Conservation (phyloP, 2,329 filamentous ascomycete genomes). For the Ophiocordyceps camponoti-saundersi region DNA sequence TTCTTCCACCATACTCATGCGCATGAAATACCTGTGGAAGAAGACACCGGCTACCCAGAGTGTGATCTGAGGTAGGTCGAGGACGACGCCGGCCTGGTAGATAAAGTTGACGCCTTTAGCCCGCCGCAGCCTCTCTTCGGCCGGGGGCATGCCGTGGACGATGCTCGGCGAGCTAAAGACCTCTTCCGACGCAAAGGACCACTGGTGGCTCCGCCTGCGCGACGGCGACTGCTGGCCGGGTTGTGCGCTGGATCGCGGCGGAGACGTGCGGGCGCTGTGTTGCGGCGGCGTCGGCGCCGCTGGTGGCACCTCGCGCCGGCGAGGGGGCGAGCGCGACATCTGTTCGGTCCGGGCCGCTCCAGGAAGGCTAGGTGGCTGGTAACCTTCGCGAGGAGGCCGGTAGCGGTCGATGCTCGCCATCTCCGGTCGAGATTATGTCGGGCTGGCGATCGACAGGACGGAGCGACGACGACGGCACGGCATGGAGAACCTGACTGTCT, state of each 20-base stretch:
- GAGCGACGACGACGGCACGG: constrained; percentile 5
- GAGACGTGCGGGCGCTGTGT: constrained; percentile 35
- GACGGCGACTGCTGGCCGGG: constrained; percentile 26
- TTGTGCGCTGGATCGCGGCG: constrained; percentile 28
- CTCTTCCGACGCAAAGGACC: constrained; percentile 78
- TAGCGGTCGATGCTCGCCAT: constrained; percentile 47
- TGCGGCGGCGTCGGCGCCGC: constrained; percentile 44
- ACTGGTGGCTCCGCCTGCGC: constrained; percentile 42
- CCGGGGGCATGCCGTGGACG: constrained; percentile 58
- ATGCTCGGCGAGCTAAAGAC: constrained; percentile 69
- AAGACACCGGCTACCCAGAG: constrained; percentile 85
- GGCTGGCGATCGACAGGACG: constrained; percentile 7
- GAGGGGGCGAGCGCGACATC: constrained; percentile 31
- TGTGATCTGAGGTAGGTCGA: constrained; percentile 83
- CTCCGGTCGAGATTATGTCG: constrained; percentile 8
- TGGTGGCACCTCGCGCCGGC: constrained; percentile 39
- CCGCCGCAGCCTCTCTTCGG: constrained; percentile 64
- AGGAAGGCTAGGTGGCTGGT: constrained; percentile 33
- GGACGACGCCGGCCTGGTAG: constrained; percentile 77
- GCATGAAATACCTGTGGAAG: constrained; percentile 94
- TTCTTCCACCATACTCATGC: constrained; percentile 60
- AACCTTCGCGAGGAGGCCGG: constrained; percentile 36
- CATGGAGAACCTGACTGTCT: constrained; percentile 8
- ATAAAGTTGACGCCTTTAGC: constrained; percentile 96
- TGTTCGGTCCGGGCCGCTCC: constrained; percentile 22